Evolutionary conservation across 2,329 filamentous ascomycete species (phyloP).

Genomic region (Sporothrix brunneoviolacea): DNA sequence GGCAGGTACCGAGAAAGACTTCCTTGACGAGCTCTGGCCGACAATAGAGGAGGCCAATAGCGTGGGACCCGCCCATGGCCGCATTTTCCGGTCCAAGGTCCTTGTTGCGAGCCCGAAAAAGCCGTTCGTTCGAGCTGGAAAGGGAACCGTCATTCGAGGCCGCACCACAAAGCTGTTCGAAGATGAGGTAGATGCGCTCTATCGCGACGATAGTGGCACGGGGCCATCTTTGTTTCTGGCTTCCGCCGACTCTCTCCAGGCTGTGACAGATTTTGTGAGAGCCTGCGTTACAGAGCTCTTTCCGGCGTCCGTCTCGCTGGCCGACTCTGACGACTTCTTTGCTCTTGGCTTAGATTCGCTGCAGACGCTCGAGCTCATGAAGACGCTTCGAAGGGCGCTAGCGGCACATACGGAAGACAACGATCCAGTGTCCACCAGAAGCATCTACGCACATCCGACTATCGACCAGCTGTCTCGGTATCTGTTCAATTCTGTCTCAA

Average conservation of each 20-base stretch:
- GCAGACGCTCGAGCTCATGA: conserved; percentile 29
- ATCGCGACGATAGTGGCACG: conserved; percentile 22
- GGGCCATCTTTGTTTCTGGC: conserved; percentile 14
- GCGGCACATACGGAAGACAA: conserved; percentile 25
- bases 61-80: conserved; percentile 39
- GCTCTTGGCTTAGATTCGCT: conserved; percentile 35
- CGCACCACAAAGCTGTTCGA: conserved; percentile 26
- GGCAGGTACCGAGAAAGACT: conserved; percentile 16
- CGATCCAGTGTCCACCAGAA: not conserved
- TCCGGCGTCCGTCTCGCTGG: conserved; percentile 21
- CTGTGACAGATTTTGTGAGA: conserved; percentile 26
- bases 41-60: conserved; percentile 36
- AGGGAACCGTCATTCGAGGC: conserved; percentile 39
- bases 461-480: not conserved
- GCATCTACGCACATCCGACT: not conserved
- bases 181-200: conserved; percentile 2
- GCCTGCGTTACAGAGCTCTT: conserved; percentile 22
- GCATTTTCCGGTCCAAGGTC: conserved; percentile 35
- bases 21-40: conserved; percentile 40
- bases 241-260: conserved; percentile 16
- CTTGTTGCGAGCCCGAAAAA: conserved; percentile 32
- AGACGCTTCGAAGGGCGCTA: conserved; percentile 27
- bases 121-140: conserved; percentile 38
- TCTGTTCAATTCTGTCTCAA: not conserved
- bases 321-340: conserved; percentile 34